Evolutionary conservation across 2,329 filamentous ascomycete genomes (phyloP).

Genomic region (Pyricularia sp.): DNA sequence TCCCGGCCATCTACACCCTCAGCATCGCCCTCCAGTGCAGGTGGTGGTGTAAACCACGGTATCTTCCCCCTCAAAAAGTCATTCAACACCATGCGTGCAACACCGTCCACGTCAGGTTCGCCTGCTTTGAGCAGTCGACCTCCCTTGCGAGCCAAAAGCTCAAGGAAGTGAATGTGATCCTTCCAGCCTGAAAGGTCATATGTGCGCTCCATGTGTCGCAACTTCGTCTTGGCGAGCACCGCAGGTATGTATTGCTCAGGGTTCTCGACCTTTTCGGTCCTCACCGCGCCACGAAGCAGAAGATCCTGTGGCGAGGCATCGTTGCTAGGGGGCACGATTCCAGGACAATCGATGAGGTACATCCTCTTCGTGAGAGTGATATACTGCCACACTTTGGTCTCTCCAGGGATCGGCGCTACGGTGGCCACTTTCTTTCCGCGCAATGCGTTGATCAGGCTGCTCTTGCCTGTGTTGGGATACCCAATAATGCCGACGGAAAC

Average conservation of each 20-base stretch:
- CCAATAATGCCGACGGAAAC: conserved; percentile 73
- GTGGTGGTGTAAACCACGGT: conserved; percentile 86
- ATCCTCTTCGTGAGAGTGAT: conserved; percentile 55
- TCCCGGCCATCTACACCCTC: conserved; percentile 54
- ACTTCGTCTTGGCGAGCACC: conserved; percentile 67
- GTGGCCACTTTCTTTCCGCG: conserved; percentile 89
- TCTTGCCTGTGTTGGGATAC: conserved; percentile 92
- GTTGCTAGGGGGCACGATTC: conserved; percentile 57
- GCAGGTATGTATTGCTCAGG: conserved; percentile 91
- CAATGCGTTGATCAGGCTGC: conserved; percentile 91
- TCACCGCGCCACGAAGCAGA: conserved; percentile 76
- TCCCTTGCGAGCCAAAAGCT: conserved; percentile 73
- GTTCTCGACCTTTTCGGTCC: conserved; percentile 92
- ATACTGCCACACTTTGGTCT: conserved; percentile 95
- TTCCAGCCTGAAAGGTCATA: conserved; percentile 77
- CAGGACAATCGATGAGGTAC: conserved; percentile 91
- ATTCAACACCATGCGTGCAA: conserved; percentile 93
- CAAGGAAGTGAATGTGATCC: conserved; percentile 69
- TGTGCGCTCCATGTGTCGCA: conserved; percentile 79
- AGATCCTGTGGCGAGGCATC: conserved; percentile 71
- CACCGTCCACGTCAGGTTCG: conserved; percentile 89
- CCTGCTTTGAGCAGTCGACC: conserved; percentile 80
- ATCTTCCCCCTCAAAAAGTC: conserved; percentile 93
- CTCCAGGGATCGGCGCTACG: conserved; percentile 86
- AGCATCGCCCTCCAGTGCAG: conserved; percentile 40